Conservation (phyloP, 768 basidiomycete species). For the Amylocystis lapponica region DNA sequence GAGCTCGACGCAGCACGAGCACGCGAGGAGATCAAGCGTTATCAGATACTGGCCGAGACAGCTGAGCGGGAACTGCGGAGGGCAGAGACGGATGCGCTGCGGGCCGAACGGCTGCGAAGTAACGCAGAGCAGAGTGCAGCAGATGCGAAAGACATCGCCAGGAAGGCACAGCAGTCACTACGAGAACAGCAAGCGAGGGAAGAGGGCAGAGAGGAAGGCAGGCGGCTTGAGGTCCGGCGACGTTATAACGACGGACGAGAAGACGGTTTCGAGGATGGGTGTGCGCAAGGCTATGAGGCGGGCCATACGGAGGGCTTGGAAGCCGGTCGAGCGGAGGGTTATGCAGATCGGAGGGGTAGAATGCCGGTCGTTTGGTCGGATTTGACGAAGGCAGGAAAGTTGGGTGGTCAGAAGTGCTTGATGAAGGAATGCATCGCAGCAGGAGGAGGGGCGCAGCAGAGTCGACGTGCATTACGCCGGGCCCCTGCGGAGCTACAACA, state of each 20-base stretch:
- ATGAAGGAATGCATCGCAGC: too few species aligned
- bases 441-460: too few species aligned
- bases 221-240: conserved; percentile 34
- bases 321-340: conserved; percentile 38
- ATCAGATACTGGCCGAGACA: conserved; percentile 41
- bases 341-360: conserved; percentile 21
- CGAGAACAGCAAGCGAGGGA: conserved; percentile 40
- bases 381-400: conserved; percentile 29
- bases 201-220: conserved; percentile 37
- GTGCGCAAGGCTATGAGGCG: conserved; percentile 39
- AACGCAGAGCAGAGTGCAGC: conserved; percentile 40
- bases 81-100: conserved; percentile 32
- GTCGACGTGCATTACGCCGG: too few species aligned
- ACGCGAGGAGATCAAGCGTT: conserved; percentile 39
- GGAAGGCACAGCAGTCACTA: conserved; percentile 39
- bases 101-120: conserved; percentile 32
- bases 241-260: conserved; percentile 37
- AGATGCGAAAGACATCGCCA: conserved; percentile 38
- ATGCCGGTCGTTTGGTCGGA: conserved; percentile 19
- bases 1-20: conserved; percentile 36
- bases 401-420: conserved; percentile 31
- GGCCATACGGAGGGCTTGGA: conserved; percentile 41
- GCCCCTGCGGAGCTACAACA: too few species aligned
- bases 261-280: conserved; percentile 30
- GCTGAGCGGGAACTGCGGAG: conserved; percentile 35